Conservation (phyloP, 176 grass and related monocot genomes). For the Aegilops longissima region DNA sequence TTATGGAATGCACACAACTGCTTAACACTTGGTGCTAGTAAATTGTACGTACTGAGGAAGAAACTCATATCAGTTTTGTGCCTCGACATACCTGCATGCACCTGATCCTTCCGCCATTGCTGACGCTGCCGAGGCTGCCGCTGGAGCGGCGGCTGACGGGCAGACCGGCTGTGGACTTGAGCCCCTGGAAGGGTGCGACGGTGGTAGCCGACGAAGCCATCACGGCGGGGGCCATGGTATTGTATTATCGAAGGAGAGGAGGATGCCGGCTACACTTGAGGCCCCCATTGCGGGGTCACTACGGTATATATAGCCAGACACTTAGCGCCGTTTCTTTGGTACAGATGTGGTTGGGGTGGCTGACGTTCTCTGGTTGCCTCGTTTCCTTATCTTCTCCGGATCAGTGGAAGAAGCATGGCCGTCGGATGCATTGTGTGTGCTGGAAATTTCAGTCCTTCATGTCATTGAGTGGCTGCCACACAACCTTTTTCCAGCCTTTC, state of each 20-base stretch:
- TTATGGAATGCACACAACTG: neutral
- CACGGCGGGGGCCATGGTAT: neutral
- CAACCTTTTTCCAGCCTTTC: neutral
- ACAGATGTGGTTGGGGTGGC: neutral
- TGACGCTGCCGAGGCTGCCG: neutral
- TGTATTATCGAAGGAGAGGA: neutral
- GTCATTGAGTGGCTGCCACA: neutral
- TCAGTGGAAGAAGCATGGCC: neutral
- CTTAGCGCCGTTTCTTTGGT: neutral
- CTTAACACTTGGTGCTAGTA: neutral
- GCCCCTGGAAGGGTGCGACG: neutral
- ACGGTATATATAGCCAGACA: neutral
- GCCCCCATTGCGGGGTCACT: neutral
- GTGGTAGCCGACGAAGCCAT: neutral
- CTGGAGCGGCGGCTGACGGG: neutral
- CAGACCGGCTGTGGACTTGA: neutral
- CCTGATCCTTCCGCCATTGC: neutral
- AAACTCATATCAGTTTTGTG: neutral
- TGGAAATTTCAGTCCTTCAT: neutral
- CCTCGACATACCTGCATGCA: neutral
- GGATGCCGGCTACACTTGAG: neutral
- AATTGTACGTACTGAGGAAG: neutral
- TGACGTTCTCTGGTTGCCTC: neutral
- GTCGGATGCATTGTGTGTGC: neutral
- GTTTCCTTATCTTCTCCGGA: neutral